Conservation (phyloP, 2,329 filamentous ascomycete species). For the Zalaria sp. region DNA sequence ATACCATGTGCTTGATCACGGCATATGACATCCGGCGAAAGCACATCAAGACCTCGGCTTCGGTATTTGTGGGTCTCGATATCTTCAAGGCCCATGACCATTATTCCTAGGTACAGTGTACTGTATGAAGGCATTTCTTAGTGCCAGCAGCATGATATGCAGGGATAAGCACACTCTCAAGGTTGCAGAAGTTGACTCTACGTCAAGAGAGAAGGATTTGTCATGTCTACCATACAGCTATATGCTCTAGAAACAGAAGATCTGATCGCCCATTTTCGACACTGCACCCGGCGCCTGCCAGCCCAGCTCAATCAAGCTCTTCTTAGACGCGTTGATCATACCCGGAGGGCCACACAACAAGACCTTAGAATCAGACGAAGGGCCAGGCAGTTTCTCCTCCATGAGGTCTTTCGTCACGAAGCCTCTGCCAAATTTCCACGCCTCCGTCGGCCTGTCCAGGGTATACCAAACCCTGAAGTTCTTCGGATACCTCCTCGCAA, state of each 20-base stretch:
- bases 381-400: constrained; percentile 31
- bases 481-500: constrained; percentile 30
- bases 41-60: no score
- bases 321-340: constrained; percentile 45
- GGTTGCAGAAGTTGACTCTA: no score
- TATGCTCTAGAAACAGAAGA: constrained; percentile 68
- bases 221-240: no score
- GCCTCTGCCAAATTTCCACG: constrained; percentile 36
- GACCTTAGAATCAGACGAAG: constrained; percentile 35
- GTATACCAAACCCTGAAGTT: constrained; percentile 45
- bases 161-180: no score
- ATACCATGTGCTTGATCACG: no score
- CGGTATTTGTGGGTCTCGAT: no score
- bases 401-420: constrained; percentile 40
- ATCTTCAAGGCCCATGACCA: no score
- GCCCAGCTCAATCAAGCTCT: constrained; percentile 40
- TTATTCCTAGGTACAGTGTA: no score
- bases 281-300: constrained; percentile 82
- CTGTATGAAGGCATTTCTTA: no score
- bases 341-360: constrained; percentile 48
- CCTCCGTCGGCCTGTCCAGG: constrained; percentile 27
- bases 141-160: no score
- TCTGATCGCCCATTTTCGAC: constrained; percentile 90
- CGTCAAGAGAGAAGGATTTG: no score
- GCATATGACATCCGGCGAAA: no score